phyloP scores from a whole-genome alignment of 805 yeast genomes.

The Starmera caribaea region DNA sequence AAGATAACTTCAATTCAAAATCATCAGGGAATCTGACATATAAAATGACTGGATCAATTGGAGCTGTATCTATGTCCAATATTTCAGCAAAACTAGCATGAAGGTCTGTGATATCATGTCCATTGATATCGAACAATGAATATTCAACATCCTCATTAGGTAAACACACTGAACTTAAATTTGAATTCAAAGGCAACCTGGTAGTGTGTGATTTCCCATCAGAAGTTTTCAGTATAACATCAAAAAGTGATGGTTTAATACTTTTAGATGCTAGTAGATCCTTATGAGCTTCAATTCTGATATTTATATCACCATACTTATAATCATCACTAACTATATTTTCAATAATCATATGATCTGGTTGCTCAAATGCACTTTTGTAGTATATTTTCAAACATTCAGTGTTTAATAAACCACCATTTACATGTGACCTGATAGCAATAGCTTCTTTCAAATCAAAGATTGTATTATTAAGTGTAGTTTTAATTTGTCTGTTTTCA shows the following conservation, averaged over 20 bases:
- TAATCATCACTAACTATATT: neutral
- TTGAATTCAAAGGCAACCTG: constrained; percentile 7
- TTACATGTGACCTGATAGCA: constrained; percentile 8
- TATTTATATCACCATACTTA: constrained; percentile 2
- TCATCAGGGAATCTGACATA: constrained; percentile 14
- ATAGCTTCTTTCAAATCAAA: constrained; percentile 16
- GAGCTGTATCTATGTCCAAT: constrained; percentile 25
- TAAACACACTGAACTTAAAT: constrained; percentile 7
- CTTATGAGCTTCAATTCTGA: constrained; percentile 14
- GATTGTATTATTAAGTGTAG: constrained; percentile 17
- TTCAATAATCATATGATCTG: neutral
- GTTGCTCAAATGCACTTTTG: neutral
- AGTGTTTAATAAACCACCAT: constrained; percentile 11
- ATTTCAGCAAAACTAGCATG: constrained; percentile 18
- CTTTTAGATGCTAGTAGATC: constrained; percentile 2
- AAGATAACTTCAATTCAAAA: constrained; percentile 18
- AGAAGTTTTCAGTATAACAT: constrained; percentile 10
- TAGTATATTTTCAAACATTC: constrained; percentile 6
- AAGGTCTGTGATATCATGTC: constrained; percentile 8
- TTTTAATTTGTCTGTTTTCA: constrained; percentile 9
- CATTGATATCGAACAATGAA: constrained; percentile 10
- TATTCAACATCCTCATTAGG: constrained; percentile 9
- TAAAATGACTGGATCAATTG: constrained; percentile 19
- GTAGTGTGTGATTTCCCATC: constrained; percentile 10
- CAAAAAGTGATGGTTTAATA: constrained; percentile 8